Percentiles rank a stretch among this genome's conserved stretches.
phyloP scores from a whole-genome alignment of 768 basidiomycete species.

The Pleurotus salmoneostramineus region DNA sequence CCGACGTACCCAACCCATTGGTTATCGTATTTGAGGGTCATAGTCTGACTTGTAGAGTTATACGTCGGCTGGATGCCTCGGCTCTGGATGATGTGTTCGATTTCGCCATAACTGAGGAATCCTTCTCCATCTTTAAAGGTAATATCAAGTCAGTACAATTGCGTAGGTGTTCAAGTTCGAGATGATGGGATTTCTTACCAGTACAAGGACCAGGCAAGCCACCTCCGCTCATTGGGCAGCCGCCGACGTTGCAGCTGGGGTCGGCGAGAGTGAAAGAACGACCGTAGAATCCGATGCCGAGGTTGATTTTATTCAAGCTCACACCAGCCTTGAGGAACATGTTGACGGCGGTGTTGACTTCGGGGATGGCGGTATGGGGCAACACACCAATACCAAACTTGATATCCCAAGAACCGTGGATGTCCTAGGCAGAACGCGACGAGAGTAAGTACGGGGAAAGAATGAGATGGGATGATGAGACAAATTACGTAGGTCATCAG shows the following conservation, averaged over 20 bases:
- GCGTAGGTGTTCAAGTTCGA: neutral
- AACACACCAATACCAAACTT: constrained; percentile 6
- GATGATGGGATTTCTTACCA: neutral
- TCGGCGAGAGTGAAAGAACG: constrained; percentile 8
- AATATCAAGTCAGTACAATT: neutral
- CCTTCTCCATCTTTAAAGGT: constrained; percentile 7
- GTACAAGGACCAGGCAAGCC: neutral
- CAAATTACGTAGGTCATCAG: constrained; percentile 6
- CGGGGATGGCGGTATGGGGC: constrained; percentile 6
- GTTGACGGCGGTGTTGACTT: constrained; percentile 4
- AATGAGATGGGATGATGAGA: neutral
- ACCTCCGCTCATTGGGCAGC: constrained; percentile 2
- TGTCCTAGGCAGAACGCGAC: neutral
- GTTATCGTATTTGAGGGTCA: constrained; percentile 1
- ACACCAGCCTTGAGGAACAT: constrained; percentile 7
- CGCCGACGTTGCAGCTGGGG: constrained; percentile 1
- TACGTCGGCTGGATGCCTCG: constrained; percentile 1
- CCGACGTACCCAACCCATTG: constrained; percentile 8
- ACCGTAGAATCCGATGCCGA: constrained; percentile 6
- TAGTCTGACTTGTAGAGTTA: constrained; percentile 3
- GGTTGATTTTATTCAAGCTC: constrained; percentile 5
- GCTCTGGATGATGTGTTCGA: constrained; percentile 7
- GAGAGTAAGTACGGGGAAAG: neutral
- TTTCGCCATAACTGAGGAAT: constrained; percentile 7
- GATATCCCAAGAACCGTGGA: constrained; percentile 8